Conservation (phyloP, 495 filamentous ascomycete genomes). For the Trichoderma erinaceum region DNA sequence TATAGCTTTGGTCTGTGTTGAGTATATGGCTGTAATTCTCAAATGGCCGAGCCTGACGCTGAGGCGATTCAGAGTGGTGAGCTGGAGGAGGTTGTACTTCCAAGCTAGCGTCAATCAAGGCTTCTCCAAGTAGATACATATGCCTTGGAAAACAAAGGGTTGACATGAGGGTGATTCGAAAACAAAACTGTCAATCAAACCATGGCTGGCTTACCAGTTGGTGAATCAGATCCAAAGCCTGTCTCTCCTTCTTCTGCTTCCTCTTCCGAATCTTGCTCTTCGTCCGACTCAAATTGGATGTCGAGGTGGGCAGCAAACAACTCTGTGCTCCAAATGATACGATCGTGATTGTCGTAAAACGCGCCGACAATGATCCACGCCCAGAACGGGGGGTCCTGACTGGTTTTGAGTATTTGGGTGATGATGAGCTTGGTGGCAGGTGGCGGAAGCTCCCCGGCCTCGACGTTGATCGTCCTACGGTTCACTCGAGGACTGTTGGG, state of each 20-base stretch:
- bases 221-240: background rate
- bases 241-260: background rate
- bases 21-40: background rate
- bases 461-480: conserved; percentile 17
- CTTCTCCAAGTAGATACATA: background rate
- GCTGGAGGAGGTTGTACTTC: background rate
- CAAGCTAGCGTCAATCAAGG: background rate
- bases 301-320: conserved; percentile 19
- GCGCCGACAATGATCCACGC: conserved; percentile 28
- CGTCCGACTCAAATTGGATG: conserved; percentile 6
- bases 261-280: background rate
- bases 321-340: conserved; percentile 27
- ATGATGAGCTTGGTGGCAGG: conserved; percentile 29
- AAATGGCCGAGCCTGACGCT: background rate
- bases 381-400: conserved; percentile 20
- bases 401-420: conserved; percentile 18
- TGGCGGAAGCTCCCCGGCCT: conserved; percentile 27
- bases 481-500: background rate
- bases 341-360: conserved; percentile 25
- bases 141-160: no score
- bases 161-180: no score
- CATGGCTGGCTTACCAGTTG: background rate
- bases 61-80: background rate
- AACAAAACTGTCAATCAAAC: no score
- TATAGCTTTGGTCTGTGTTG: background rate